Evolutionary conservation across 768 basidiomycete species (phyloP), one percentile per base, ranked within the genome.

Genomic region (Leccinum arenicola): DNA sequence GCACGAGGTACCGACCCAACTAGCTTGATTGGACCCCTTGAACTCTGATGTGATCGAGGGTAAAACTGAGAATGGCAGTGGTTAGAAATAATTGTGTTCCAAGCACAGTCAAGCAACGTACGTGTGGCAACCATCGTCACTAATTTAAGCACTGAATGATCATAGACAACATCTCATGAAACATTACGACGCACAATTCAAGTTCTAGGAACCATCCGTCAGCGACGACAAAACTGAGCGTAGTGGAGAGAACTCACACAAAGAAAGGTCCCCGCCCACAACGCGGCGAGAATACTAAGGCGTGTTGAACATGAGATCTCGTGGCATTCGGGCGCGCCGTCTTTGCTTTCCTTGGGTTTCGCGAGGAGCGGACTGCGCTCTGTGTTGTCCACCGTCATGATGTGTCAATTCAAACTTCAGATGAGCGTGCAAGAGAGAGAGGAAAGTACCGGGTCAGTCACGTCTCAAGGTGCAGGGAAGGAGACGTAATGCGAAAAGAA

Each of bases 211-310:
- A 12, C 6, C 5, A 21, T n/a, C 35, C 9, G 10, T 49, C 45
- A 29, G 27, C 17, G 33, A 36, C 19, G 15, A 52, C 4, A 14
- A 11, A 21, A 21, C 23, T 10, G 29, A 21, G 9, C 21, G 5
- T 0, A 50, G 38, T 33, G 59, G 4, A 10, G 40, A 14, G 43
- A 15, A 76, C 87, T 68, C 66, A 91, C 89, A 45, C 84, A 85
- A 45, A 92, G 80, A 73, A 91, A 89, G 2, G 82, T 84, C 0
- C 83, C 87, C 6, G 78, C 72, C 87, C 87, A 90, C 54, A 91
- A 76, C 14, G 86, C 87, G 14, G 80, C 83, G 54, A 89, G 69
- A 57, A 91, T 91, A 0, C 84, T 81, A 69, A 82, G 79, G 6
- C 86, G 78, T 6, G 80, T 85, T 1, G 78, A 73, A 21, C 67